A percentile compares a stretch with the other conserved stretches of the same genome.
Conservation (phyloP, 768 basidiomycete genomes). For the Cystobasidium onofrii region DNA sequence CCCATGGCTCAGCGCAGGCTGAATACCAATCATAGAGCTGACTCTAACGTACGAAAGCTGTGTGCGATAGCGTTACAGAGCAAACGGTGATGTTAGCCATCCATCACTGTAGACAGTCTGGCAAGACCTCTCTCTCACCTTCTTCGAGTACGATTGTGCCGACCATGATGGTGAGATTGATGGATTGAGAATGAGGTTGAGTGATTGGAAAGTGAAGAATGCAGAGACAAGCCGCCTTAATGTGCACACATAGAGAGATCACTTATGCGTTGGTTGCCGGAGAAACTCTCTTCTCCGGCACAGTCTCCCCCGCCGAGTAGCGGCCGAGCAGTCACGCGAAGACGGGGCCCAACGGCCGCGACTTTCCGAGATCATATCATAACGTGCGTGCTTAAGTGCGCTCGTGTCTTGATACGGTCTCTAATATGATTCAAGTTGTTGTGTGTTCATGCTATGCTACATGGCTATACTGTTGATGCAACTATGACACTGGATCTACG, state of each 20-base stretch:
- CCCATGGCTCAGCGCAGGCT: neutral
- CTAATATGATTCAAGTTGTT: too few relatives aligned
- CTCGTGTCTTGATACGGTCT: neutral
- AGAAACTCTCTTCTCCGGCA: neutral
- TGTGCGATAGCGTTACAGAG: too few relatives aligned
- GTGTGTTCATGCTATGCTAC: too few relatives aligned
- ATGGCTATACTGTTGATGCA: too few relatives aligned
- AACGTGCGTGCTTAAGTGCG: neutral
- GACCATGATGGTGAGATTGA: neutral
- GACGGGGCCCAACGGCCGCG: neutral
- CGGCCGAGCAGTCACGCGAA: neutral
- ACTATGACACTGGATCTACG: too few relatives aligned
- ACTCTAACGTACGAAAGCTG: neutral
- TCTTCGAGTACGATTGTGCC: conserved; percentile 28
- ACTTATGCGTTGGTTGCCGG: too few relatives aligned
- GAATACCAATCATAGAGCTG: neutral
- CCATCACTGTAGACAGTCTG: neutral
- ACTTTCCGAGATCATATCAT: neutral
- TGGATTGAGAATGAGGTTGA: neutral
- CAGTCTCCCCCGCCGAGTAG: neutral
- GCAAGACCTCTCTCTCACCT: neutral
- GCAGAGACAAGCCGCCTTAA: neutral
- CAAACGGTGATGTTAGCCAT: neutral
- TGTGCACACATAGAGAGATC: neutral
- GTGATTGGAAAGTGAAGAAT: neutral